These are phyloP conservation scores for Cytospora schulzeri DNA, from an alignment of 2,329 filamentous ascomycete species.

Conservation along the genomic window DNA sequence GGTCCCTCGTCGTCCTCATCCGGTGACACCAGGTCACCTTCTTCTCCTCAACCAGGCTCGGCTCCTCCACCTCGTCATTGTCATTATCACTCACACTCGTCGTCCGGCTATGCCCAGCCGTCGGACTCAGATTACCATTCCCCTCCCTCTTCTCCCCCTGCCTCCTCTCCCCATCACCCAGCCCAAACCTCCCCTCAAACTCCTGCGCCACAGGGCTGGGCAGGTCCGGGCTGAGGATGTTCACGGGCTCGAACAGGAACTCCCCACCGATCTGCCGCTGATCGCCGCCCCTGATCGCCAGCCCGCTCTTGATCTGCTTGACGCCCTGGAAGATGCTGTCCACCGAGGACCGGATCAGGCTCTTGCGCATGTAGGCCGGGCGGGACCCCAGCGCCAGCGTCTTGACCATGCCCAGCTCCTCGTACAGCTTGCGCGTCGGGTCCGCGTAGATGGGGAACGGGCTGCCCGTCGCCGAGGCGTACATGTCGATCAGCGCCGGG, in stretches of 20 bases:
- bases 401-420: slow-evolving; percentile 67
- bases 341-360: slow-evolving; percentile 52
- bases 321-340: slow-evolving; percentile 62
- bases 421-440: slow-evolving; percentile 67
- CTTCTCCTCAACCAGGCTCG: slow-evolving; percentile 52
- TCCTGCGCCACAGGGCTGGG: slow-evolving; percentile 40
- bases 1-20: slow-evolving; percentile 78
- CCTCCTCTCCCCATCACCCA: slow-evolving; percentile 18
- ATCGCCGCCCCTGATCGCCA: slow-evolving; percentile 66
- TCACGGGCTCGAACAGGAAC: slow-evolving; percentile 69
- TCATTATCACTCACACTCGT: slow-evolving; percentile 26
- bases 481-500: slow-evolving; percentile 67
- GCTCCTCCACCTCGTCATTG: slow-evolving; percentile 33
- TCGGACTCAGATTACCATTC: neutral
- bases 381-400: slow-evolving; percentile 61
- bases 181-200: slow-evolving; percentile 37
- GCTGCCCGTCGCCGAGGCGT: slow-evolving; percentile 63
- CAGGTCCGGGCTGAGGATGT: slow-evolving; percentile 47
- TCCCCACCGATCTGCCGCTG: slow-evolving; percentile 74
- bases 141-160: slow-evolving; percentile 11
- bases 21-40: slow-evolving; percentile 77
- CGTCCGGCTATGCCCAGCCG: slow-evolving; percentile 25
- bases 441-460: slow-evolving; percentile 79
- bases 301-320: slow-evolving; percentile 56
- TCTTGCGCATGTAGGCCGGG: slow-evolving; percentile 66